phyloP scores from a whole-genome alignment of 2,329 filamentous ascomycete genomes.

The Neobulgaria alba region DNA sequence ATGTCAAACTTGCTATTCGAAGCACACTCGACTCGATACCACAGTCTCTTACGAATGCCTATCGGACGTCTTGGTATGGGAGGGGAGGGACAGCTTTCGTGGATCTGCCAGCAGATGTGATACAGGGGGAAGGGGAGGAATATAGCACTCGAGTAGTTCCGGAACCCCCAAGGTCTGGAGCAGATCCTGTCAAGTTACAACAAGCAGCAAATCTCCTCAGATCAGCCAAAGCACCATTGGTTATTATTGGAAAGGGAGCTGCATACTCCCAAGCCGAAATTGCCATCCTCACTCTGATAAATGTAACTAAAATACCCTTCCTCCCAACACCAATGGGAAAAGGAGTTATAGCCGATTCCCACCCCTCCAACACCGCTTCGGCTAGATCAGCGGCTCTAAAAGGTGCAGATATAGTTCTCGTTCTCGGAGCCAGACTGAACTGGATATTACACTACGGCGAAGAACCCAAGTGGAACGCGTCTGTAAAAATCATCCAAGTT shows the following conservation, averaged over 20 bases:
- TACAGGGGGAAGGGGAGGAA: conserved; percentile 34
- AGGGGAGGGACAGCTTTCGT: conserved; percentile 44
- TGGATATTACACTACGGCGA: conserved; percentile 51
- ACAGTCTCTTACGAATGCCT: conserved; percentile 40
- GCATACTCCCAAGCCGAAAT: conserved; percentile 43
- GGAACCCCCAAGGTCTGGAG: conserved; percentile 35
- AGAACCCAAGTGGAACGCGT: conserved; percentile 42
- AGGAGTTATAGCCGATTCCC: conserved; percentile 45
- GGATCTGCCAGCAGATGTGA: conserved; percentile 47
- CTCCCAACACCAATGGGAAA: conserved; percentile 52
- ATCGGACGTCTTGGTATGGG: conserved; percentile 44
- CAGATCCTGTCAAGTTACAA: conserved; percentile 35
- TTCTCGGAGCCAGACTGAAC: conserved; percentile 46
- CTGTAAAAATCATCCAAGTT: conserved; percentile 45
- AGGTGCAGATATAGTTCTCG: conserved; percentile 44
- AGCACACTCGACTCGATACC: conserved; percentile 37
- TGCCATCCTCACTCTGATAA: conserved; percentile 36
- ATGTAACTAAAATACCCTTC: conserved; percentile 43
- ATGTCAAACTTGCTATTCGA: conserved; percentile 43
- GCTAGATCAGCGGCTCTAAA: conserved; percentile 45
- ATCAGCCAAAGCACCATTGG: conserved; percentile 39
- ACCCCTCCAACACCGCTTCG: conserved; percentile 42
- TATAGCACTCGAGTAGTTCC: conserved; percentile 23
- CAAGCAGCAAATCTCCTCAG: conserved; percentile 37
- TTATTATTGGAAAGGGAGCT: conserved; percentile 47